phyloP scores from a whole-genome alignment of 1,284 basidiomycete genomes.

The Malassezia slooffiae region DNA sequence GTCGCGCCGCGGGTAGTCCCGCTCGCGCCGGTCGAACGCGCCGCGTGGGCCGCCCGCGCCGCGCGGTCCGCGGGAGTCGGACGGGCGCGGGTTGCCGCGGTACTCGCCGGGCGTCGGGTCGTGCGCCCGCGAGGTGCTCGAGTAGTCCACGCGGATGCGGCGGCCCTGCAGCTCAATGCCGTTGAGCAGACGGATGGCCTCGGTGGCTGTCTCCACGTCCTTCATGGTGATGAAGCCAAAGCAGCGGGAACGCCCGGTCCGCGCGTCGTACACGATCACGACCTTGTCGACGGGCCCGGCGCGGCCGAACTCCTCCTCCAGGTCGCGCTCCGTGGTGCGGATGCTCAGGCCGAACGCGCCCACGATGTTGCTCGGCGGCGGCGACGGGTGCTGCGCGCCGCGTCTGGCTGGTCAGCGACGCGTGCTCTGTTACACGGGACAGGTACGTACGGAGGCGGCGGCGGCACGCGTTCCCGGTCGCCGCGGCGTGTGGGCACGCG shows the following conservation, averaged over 20 bases:
- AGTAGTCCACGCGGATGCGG: conserved; percentile 90
- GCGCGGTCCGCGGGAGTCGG: conserved; percentile 24
- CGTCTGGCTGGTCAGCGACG: conserved; percentile 9
- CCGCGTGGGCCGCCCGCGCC: conserved; percentile 3
- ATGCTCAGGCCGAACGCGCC: conserved; percentile 95
- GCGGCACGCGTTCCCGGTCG: neutral
- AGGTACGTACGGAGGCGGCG: no score
- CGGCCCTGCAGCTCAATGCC: conserved; percentile 89
- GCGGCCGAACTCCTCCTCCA: conserved; percentile 82
- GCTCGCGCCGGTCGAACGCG: conserved; percentile 1
- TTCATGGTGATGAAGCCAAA: conserved; percentile 96
- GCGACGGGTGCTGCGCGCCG: conserved; percentile 18
- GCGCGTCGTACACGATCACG: conserved; percentile 94
- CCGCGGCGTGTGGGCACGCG: neutral
- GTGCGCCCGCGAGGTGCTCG: conserved; percentile 82
- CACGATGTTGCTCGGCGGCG: conserved; percentile 74
- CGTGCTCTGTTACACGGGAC: no score
- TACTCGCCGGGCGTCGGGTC: conserved; percentile 95
- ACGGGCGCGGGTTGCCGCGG: conserved; percentile 37
- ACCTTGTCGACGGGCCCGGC: conserved; percentile 79
- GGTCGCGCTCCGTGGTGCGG: conserved; percentile 79
- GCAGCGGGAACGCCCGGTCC: conserved; percentile 88
- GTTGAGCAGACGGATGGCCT: conserved; percentile 81
- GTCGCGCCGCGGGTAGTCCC: conserved; percentile 9
- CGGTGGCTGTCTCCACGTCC: conserved; percentile 68